Base-by-base conservation (phyloP, 495 filamentous ascomycete genomes). In the Penicillium psychrofluorescens region DNA sequence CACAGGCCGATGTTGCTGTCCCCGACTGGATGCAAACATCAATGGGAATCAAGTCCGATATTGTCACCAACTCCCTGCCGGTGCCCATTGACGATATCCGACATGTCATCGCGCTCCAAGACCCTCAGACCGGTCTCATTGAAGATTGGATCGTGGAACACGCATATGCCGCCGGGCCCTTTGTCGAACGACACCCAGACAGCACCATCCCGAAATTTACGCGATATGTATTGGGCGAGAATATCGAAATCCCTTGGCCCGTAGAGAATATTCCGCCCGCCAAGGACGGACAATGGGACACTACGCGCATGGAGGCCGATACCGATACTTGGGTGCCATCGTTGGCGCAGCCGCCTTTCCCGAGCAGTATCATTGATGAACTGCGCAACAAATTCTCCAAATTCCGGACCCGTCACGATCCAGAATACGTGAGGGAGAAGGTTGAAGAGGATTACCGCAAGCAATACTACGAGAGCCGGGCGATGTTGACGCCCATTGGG, bases 351-450 rank as follows among this genome's bases (percentile, higher is more conserved):
- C 73, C 85, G 12, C 91, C 91, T n/a, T 85, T 96, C 73, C 88
- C 92, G 22, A 61, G 68, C 36, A 69, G 58, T 22, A 77, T 96
- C 29, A 76, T 97, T 50, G 86, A 96, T 61, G 91, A 97, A 72
- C 72, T 96, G 59, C 75, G 92, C 48, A 84, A 84, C 66, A 86
- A 84, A 53, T 96, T 84, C 77, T 82, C 78, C 47, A 80, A 77
- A 48, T 95, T 88, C 81, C 77, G 91, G 50, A 85, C 78, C 35
- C 68, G 90, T 16, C 90, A 95, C 61, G 85, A 90, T 32, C 66
- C 69, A 57, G 73, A 81, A 41, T 70, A 62, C 46, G 56, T 71
- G 41, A 48, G 79, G 65, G 65, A 76, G 66, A 75, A 75, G 48
- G 68, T 77, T 46, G 56, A 69, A 53, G 65, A 72, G 50, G 78